Evolutionary conservation across 805 yeast species (phyloP), one percentile per base, ranked within the genome.

Genomic region (Ogataea thermomethanolica): DNA sequence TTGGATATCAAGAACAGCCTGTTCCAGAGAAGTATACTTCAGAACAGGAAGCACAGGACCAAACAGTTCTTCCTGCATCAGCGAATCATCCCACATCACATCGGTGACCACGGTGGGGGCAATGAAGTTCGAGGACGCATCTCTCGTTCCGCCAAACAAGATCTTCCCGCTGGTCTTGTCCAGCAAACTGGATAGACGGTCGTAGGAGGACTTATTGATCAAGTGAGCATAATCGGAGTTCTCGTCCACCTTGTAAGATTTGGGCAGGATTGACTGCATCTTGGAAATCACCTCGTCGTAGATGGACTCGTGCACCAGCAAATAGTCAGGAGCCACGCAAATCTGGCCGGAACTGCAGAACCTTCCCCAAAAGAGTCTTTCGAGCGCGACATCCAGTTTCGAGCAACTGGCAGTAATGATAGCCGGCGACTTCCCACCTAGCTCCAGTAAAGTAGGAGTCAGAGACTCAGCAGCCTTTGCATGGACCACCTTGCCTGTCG

Each of bases 341-440:
- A 93, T 80, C 66, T 90, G 98, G 12, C 98, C 98, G 12, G 84
- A 76, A 58, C 88, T 91, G 24, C 76, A 64, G 56, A 81, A 82
- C 51, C 82, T 78, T 12, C 90, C 91, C 85, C 93, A 86, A 1
- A 74, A 71, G 11, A 87, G 64, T 62, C 97, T 75, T 48, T 72
- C 33, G 8, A 46, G 14, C 11, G 50, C 38, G 1, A 65, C 60
- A 8, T 62, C 55, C 26, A 79, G 51, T 41, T 76, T 47, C 67
- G 69, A 33, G 66, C 71, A 37, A 43, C 71, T 67, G 29, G 73
- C 67, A 26, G 88, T 73, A 8, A 90, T 66, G 51, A 89, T 73
- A 2, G 77, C 84, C 0, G 98, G 98, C 7, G 91, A 82, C 61
- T 91, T 91, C 5, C 98, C 98, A 39, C 98, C 97, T 32, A 90